Evolutionary conservation across 345 rosid species (phyloP).

Genomic region (Camelina hispida): DNA sequence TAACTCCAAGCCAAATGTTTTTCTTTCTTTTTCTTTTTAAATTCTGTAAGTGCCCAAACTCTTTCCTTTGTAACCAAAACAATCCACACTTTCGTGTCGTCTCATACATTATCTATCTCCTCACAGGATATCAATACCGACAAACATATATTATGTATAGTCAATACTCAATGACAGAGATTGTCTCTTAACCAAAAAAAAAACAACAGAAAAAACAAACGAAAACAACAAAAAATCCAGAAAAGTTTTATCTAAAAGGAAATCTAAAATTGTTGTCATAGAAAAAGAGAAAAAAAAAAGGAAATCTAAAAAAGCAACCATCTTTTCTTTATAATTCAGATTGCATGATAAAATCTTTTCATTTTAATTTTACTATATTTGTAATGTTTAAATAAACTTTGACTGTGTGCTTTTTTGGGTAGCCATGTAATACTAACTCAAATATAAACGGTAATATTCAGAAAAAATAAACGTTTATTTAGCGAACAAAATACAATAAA

Average conservation of each 20-base stretch:
- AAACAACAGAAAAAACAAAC: not conserved
- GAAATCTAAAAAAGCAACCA: not conserved
- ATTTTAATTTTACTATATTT: not conserved
- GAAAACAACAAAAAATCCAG: not conserved
- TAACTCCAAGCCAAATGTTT: constrained; percentile 31
- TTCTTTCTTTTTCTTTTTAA: not conserved
- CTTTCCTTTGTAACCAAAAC: constrained; percentile 6
- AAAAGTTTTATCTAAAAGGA: not conserved
- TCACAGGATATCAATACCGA: not conserved
- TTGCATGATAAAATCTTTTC: not conserved
- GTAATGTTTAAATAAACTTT: not conserved
- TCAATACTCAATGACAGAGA: constrained; percentile 12
- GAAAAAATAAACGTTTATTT: not conserved
- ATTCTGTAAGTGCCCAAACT: constrained; percentile 29
- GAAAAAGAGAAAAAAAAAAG: not conserved
- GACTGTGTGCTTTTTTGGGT: not conserved
- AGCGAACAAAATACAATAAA: not conserved
- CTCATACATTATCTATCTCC: not conserved
- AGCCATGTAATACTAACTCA: not conserved
- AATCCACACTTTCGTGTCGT: constrained; percentile 9
- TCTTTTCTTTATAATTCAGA: not conserved
- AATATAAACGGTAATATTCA: not conserved
- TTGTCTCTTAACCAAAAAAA: not conserved
- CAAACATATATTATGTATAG: not conserved
- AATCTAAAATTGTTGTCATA: not conserved